Evolutionary conservation across 805 yeast species (phyloP).

Genomic region (Lipomyces mesembrius): DNA sequence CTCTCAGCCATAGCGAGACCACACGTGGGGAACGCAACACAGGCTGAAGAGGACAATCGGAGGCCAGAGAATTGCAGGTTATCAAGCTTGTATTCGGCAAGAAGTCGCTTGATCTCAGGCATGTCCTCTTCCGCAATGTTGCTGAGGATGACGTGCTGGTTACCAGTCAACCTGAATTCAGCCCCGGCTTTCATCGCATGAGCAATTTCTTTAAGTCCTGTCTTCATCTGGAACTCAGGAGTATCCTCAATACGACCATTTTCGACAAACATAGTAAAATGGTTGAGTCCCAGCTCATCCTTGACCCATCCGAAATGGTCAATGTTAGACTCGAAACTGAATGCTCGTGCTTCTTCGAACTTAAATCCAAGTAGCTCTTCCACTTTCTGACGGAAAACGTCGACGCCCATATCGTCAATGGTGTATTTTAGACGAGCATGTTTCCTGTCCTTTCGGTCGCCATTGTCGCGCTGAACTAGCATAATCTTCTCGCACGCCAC

Average conservation of each 20-base stretch:
- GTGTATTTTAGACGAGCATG: constrained; percentile 98
- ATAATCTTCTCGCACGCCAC: constrained; percentile 86
- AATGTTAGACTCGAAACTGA: constrained; percentile 80
- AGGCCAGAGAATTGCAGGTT: constrained; percentile 81
- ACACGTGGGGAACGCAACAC: constrained; percentile 98
- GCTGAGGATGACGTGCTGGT: constrained; percentile 85
- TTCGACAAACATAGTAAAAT: constrained; percentile 92
- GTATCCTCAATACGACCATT: constrained; percentile 96
- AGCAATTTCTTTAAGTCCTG: constrained; percentile 83
- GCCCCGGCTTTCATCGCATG: constrained; percentile 69
- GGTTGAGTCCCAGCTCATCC: constrained; percentile 67
- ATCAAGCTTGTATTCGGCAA: constrained; percentile 78
- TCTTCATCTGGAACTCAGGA: constrained; percentile 84
- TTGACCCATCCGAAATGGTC: constrained; percentile 90
- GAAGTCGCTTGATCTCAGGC: constrained; percentile 61
- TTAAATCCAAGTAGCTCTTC: constrained; percentile 81
- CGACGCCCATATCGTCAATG: constrained; percentile 91
- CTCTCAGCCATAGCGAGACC: constrained; percentile 99
- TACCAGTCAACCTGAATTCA: constrained; percentile 92
- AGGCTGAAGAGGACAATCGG: constrained; percentile 89
- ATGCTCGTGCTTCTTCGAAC: constrained; percentile 72
- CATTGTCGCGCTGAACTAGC: constrained; percentile 92
- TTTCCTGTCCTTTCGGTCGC: constrained; percentile 95
- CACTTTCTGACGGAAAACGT: constrained; percentile 74
- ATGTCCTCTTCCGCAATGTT: constrained; percentile 72